Percentiles rank a stretch among this genome's conserved stretches.
Conservation (phyloP, 768 basidiomycete species). For the Flagelloscypha sp. region DNA sequence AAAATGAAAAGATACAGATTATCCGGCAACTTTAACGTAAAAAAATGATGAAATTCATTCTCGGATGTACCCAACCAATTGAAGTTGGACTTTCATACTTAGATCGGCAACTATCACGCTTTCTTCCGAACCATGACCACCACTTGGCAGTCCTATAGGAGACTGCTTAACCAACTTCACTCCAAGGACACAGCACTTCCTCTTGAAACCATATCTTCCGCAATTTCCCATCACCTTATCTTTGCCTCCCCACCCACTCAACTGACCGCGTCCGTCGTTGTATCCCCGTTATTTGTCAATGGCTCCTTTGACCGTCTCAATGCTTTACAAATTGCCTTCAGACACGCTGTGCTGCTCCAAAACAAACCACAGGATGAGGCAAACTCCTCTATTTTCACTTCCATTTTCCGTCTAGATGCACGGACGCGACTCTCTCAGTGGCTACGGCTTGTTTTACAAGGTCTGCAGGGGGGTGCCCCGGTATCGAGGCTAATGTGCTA, state of each 20-base stretch:
- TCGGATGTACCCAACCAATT: too few relatives aligned
- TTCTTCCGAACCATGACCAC: too few relatives aligned
- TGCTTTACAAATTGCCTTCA: slow-evolving; percentile 45
- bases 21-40: too few relatives aligned
- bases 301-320: slow-evolving; percentile 39
- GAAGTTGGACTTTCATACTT: too few relatives aligned
- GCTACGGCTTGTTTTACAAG: slow-evolving; percentile 43
- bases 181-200: slow-evolving; percentile 34
- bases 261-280: slow-evolving; percentile 47
- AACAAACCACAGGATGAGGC: slow-evolving; percentile 35
- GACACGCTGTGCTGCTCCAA: slow-evolving; percentile 52
- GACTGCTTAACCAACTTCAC: slow-evolving; percentile 46
- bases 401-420: slow-evolving; percentile 27
- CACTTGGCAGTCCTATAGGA: too few relatives aligned
- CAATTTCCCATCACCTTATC: slow-evolving; percentile 53
- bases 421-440: slow-evolving; percentile 38
- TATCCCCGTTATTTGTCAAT: slow-evolving; percentile 43
- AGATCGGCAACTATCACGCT: too few relatives aligned
- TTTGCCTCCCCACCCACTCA: slow-evolving; percentile 44
- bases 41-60: too few relatives aligned
- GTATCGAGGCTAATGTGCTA: slow-evolving; percentile 54
- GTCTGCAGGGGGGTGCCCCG: slow-evolving; percentile 59
- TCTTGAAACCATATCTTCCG: slow-evolving; percentile 41
- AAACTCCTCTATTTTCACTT: slow-evolving; percentile 22
- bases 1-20: too few relatives aligned